Evolutionary conservation across 1,284 basidiomycete species (phyloP), one percentile per base, ranked within the genome.

Genomic region (Tilletia horrida): DNA sequence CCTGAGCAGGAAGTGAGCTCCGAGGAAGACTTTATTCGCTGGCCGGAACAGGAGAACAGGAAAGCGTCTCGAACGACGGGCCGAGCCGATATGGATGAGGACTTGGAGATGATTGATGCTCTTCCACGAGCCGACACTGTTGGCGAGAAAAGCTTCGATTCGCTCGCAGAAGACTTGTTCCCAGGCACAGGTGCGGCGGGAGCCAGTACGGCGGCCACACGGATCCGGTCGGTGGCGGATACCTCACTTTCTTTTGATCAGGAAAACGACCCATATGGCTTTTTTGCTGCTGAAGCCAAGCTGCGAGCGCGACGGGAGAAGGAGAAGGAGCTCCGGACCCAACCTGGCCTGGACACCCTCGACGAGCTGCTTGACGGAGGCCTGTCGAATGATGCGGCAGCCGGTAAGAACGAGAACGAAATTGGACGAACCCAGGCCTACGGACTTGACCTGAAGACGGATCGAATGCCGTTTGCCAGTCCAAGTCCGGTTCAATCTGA

Each of bases 281-380:
- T 59, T 27, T 59, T 59, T 40, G 55, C 55, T 7, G 55, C 55
- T 35, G 55, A 59, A 29, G 55, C 55, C 16, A 59, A 59, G 29
- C 16, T 59, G 27, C 55, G 55, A 3, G 55, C 29, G 27, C 55
- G 8, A 11, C 55, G 55, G 13, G 14, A 59, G 14, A 13, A 59
- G 29, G 27, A 31, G 45, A 18, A 6, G 16, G 18, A 4, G 45
- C 45, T 23, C 16, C 6, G 16, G 11, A 11, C 11, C 35, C 35
- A 4, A 11, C 35, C 35, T 40, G 35, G 35, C 35, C 11, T 40
- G 35, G 35, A 52, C 50, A 27, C 23, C 3, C 27, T 52, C 50
- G 50, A 14, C 23, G 23, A 52, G 21, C 50, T n/a, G 35, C 25
- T 27, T 16, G 50, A n/a, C 6, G 50, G 13, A 14, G 50, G n/a